Conservation (phyloP, 2,329 filamentous ascomycete genomes). For the Scedosporium apiospermum region DNA sequence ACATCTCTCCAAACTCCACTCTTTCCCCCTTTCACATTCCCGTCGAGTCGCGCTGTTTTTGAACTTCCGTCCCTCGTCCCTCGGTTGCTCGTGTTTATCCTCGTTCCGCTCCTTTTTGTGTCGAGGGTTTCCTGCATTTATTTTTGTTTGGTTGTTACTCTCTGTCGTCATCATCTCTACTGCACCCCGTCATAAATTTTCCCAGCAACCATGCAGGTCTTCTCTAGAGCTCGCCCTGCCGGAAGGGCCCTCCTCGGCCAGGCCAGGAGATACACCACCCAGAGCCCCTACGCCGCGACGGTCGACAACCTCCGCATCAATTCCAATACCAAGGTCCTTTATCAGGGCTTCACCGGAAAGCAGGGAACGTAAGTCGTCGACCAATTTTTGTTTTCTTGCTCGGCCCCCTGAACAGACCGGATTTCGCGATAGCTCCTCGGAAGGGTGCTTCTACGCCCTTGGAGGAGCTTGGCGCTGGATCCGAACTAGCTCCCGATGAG, state of each 20-base stretch:
- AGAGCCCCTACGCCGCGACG: slow-evolving; percentile 60
- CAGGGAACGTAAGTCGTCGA: slow-evolving; percentile 67
- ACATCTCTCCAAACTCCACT: background rate
- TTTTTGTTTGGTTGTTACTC: slow-evolving; percentile 7
- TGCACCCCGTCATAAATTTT: background rate
- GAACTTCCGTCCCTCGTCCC: too few relatives aligned
- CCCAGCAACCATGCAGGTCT: slow-evolving; percentile 64
- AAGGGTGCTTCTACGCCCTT: slow-evolving; percentile 9
- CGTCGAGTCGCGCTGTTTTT: too few relatives aligned
- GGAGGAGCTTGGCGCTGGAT: background rate
- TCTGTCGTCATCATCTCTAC: background rate
- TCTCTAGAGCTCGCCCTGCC: slow-evolving; percentile 62
- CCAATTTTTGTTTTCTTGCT: slow-evolving; percentile 16
- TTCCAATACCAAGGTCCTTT: slow-evolving; percentile 85
- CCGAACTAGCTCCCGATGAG: background rate
- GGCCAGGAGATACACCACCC: slow-evolving; percentile 61
- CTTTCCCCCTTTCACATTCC: background rate
- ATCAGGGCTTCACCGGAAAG: slow-evolving; percentile 95
- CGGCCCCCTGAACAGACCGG: background rate
- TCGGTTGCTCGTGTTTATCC: too few relatives aligned
- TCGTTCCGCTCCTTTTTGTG: too few relatives aligned
- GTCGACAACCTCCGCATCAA: slow-evolving; percentile 88
- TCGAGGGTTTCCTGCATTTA: background rate
- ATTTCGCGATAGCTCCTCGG: background rate
- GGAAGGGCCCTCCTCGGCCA: slow-evolving; percentile 60